Conservation (phyloP, 2,329 filamentous ascomycete species). For the Scytalidium lignicola region DNA sequence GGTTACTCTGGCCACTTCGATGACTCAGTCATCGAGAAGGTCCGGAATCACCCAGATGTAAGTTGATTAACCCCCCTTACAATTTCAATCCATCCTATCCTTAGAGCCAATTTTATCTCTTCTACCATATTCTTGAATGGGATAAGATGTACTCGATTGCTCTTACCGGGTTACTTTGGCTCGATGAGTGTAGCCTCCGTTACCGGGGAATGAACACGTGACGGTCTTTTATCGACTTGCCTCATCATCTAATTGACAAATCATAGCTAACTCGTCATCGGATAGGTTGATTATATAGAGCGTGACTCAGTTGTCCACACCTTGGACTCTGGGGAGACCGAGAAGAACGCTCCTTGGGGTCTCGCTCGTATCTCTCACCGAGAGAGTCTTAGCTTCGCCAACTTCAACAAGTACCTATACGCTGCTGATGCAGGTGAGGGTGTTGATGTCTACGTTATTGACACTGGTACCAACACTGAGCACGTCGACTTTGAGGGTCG, state of each 20-base stretch:
- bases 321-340: constrained; percentile 51
- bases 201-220: constrained; percentile 17
- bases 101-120: not conserved
- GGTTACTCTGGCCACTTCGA: constrained; percentile 97
- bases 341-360: constrained; percentile 98
- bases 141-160: too few species aligned
- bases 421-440: constrained; percentile 86
- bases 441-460: constrained; percentile 97
- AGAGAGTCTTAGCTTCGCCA: constrained; percentile 77
- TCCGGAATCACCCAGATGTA: constrained; percentile 94
- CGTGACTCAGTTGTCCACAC: constrained; percentile 89
- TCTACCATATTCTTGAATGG: constrained; percentile 1
- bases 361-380: constrained; percentile 97
- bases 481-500: constrained; percentile 98
- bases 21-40: constrained; percentile 85
- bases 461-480: constrained; percentile 89
- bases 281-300: constrained; percentile 92
- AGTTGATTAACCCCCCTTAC: constrained; percentile 41
- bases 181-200: not conserved
- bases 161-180: not conserved
- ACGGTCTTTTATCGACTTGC: constrained; percentile 5
- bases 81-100: not conserved
- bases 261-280: constrained; percentile 16
- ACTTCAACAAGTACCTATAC: constrained; percentile 98
- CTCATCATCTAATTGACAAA: constrained; percentile 2